Conservation (phyloP, 352 stramenopile genomes). For the Phytophthora multivora region DNA sequence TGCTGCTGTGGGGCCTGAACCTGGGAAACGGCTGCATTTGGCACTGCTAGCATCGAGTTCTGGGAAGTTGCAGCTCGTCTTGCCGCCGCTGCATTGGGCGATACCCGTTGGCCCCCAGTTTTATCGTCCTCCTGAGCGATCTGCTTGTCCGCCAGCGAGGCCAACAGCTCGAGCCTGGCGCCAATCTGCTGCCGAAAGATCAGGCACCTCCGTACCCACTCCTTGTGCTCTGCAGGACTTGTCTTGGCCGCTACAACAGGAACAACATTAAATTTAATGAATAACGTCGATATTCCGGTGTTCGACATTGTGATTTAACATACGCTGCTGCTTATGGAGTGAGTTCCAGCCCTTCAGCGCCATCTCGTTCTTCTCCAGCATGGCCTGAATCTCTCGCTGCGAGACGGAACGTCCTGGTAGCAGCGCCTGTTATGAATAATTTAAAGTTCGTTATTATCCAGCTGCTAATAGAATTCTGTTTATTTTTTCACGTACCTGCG, state of each 20-base stretch:
- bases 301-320: conserved; percentile 17
- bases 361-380: conserved; percentile 89
- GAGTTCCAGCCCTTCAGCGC: conserved; percentile 74
- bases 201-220: conserved; percentile 74
- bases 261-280: not conserved
- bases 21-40: not conserved
- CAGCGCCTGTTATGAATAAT: conserved; percentile 20
- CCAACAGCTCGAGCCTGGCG: conserved; percentile 70
- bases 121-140: conserved; percentile 69
- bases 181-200: conserved; percentile 74
- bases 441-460: not conserved
- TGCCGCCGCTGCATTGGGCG: conserved; percentile 1
- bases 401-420: conserved; percentile 60
- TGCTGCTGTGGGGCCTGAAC: not conserved
- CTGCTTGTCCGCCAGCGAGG: conserved; percentile 81
- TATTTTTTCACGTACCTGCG: conserved; percentile 40
- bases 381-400: conserved; percentile 70
- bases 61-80: conserved; percentile 13
- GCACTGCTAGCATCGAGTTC: conserved; percentile 3
- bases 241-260: conserved; percentile 52
- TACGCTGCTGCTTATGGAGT: conserved; percentile 78
- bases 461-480: not conserved
- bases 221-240: conserved; percentile 62
- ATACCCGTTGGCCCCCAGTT: conserved; percentile 11
- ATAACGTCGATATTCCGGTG: not conserved